Base-by-base conservation (phyloP, 2,329 filamentous ascomycete genomes). In the Venturia aucupariae region DNA sequence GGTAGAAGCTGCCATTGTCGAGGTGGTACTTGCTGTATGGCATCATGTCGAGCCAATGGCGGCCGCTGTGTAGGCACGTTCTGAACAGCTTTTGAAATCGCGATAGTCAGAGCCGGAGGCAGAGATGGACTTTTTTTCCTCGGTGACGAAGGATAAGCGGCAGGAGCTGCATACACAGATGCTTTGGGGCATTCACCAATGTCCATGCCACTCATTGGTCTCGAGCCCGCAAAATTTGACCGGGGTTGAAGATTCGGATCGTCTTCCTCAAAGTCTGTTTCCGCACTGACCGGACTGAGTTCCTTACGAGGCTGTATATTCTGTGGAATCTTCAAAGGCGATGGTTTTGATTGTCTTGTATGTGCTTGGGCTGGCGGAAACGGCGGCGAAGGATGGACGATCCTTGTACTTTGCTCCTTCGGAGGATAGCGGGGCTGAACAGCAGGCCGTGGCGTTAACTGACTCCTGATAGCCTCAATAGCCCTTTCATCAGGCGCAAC, bases 401-500 rank as follows among this genome's bases (percentile, higher is more conserved):
- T 32, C 24, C 30, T 6, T 60, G 38, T 22, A 13, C 3, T 42
- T n/a, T 42, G 59, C 27, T 30, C 10, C 15, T 27, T 27, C 27
- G 32, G 35, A 13, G 7, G n/a, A 27, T 32, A 24, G n/a, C n/a
- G 24, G 24, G 15, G 35, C 15, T 27, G 35, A 42, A 30, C 35
- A 27, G 38, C 19, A 39, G 59, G 11, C 11, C n/a, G 38, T 22
- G 38, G 38, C 17, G 59, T 24, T 27, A 41, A 6, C 35, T 44
- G 59, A 32, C 27, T 63, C 11, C 38, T 32, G 6, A 57, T 63
- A 15, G 38, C 30, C 17, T 22, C 44, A 8, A 46, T 48, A 24
- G 35, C 35, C 17, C 24, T 39, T 48, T 63, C 46, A 27, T 63
- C 62, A 15, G 62, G 62, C 3, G 59, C 35, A 32, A 63, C 51